Evolutionary conservation across 257 asterid species (phyloP).

Genomic region (Solanum clarkiae): DNA sequence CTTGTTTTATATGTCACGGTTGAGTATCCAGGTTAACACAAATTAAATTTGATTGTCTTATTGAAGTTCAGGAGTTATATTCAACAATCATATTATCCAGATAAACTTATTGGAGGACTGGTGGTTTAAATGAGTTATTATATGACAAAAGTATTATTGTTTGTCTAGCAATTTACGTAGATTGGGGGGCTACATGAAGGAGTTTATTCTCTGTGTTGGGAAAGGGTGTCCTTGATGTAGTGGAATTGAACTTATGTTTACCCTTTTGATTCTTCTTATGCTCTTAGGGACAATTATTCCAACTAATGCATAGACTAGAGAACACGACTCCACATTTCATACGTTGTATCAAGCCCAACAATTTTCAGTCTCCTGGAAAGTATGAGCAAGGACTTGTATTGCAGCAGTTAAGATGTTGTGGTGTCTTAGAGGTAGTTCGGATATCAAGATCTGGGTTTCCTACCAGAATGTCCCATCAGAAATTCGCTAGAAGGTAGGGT

Average conservation of each 20-base stretch:
- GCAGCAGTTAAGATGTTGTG: constrained; percentile 93
- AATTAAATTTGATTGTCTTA: background rate
- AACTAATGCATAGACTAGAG: constrained; percentile 90
- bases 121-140: background rate
- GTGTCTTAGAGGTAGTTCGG: constrained; percentile 95
- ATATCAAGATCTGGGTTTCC: constrained; percentile 98
- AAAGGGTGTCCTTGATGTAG: background rate
- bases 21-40: background rate
- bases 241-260: background rate
- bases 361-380: constrained; percentile 67
- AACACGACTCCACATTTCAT: constrained; percentile 93
- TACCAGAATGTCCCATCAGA: constrained; percentile 88
- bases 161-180: background rate
- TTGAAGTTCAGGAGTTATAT: background rate
- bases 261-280: background rate
- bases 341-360: constrained; percentile 96
- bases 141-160: background rate
- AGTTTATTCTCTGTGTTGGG: background rate
- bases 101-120: background rate
- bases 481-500: constrained; percentile 79
- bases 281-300: constrained; percentile 74
- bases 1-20: background rate
- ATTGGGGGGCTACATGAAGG: background rate
- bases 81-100: background rate
- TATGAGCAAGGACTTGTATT: constrained; percentile 78